These are phyloP conservation scores for Populus davidiana DNA, from an alignment of 345 rosid genomes.

Conservation along the genomic window DNA sequence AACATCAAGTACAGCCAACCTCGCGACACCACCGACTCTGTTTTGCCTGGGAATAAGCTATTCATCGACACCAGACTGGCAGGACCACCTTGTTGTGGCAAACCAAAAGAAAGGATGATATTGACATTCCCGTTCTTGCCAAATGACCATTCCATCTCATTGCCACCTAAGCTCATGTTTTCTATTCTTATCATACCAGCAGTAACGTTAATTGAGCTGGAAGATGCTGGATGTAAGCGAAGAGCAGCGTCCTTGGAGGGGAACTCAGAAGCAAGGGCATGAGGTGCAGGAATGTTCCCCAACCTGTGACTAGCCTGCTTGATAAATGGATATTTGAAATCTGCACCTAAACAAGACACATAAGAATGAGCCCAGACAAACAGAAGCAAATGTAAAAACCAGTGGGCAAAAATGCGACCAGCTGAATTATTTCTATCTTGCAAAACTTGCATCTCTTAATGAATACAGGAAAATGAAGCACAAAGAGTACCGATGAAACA, in stretches of 20 bases:
- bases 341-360: conserved; percentile 33
- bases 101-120: conserved; percentile 45
- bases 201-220: conserved; percentile 69
- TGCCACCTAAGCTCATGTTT: conserved; percentile 29
- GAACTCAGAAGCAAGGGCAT: conserved; percentile 68
- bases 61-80: conserved; percentile 16
- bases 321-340: conserved; percentile 54
- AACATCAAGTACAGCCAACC: conserved; percentile 48
- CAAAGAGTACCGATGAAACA: background rate
- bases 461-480: background rate
- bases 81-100: conserved; percentile 34
- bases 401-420: background rate
- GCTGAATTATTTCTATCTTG: too few relatives aligned
- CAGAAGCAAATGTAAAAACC: background rate
- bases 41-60: conserved; percentile 37
- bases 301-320: conserved; percentile 77
- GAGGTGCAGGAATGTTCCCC: conserved; percentile 65
- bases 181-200: conserved; percentile 82
- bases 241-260: conserved; percentile 58
- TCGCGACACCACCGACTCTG: conserved; percentile 34
- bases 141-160: conserved; percentile 52
- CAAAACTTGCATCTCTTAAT: background rate
- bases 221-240: conserved; percentile 50
- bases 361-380: conserved; percentile 9
- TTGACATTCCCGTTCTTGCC: conserved; percentile 56